These are phyloP conservation scores for Hippophae gyantsensis DNA, from an alignment of 306 rosid genomes.

Conservation along the genomic window DNA sequence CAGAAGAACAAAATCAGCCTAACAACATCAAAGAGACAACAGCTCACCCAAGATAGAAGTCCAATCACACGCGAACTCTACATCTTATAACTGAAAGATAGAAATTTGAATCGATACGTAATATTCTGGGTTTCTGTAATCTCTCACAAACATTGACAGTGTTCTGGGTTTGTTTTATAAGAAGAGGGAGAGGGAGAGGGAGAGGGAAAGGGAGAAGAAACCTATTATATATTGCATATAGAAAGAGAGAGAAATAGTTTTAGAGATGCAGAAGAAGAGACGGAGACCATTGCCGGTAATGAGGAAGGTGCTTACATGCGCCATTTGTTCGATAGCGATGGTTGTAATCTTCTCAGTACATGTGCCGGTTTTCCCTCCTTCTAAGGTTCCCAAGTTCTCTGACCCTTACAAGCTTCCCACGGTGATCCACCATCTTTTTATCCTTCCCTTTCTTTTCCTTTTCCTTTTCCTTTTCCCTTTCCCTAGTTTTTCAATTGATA, in stretches of 20 bases:
- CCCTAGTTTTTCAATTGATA: background rate
- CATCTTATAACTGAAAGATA: too few species aligned
- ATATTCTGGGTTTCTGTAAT: background rate
- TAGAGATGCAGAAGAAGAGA: constrained; percentile 55
- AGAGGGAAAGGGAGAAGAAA: constrained; percentile 6
- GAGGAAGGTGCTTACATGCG: constrained; percentile 55
- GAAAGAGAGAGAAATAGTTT: constrained; percentile 10
- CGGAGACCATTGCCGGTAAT: constrained; percentile 32
- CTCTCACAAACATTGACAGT: background rate
- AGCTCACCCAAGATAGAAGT: constrained; percentile 1
- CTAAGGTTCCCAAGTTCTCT: constrained; percentile 45
- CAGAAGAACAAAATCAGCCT: background rate
- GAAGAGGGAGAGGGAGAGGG: constrained; percentile 4
- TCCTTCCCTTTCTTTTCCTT: background rate
- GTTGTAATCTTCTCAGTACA: constrained; percentile 53
- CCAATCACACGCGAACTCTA: too few species aligned
- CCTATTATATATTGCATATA: background rate
- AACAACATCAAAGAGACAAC: constrained; percentile 9
- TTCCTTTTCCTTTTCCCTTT: background rate
- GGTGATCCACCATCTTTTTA: constrained; percentile 30
- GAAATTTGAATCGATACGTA: too few species aligned
- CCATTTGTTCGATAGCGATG: constrained; percentile 44
- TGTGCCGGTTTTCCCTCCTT: constrained; percentile 49
- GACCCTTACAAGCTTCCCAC: constrained; percentile 47
- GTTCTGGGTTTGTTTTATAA: constrained; percentile 4